Evolutionary conservation across 352 stramenopile genomes (phyloP).

Genomic region (Pythium dissimile): DNA sequence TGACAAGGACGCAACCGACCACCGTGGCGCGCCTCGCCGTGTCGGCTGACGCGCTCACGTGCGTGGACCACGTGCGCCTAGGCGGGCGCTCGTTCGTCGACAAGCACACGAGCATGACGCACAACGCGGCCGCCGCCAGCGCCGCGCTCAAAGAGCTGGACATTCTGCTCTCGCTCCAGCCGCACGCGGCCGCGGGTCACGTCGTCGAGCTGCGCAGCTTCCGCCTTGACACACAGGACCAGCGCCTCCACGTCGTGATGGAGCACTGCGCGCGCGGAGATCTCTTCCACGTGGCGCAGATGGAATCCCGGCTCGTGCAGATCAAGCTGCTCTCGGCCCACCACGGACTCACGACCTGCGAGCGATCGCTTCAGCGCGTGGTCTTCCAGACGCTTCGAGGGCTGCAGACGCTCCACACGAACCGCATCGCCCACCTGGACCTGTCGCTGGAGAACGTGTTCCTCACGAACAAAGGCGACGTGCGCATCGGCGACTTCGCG

Average conservation of each 20-base stretch:
- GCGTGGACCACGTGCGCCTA: constrained; percentile 46
- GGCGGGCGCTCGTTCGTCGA: constrained; percentile 31
- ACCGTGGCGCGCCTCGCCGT: constrained; percentile 10
- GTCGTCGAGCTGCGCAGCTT: constrained; percentile 52
- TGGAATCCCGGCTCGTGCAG: constrained; percentile 43
- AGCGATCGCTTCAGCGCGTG: constrained; percentile 35
- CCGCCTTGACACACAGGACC: constrained; percentile 29
- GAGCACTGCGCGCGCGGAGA: constrained; percentile 68
- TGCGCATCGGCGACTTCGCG: constrained; percentile 90
- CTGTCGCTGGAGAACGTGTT: constrained; percentile 95
- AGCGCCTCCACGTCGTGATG: constrained; percentile 58
- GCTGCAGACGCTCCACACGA: constrained; percentile 81
- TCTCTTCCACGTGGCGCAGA: constrained; percentile 46
- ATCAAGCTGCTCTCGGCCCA: constrained; percentile 27
- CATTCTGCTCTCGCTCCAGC: constrained; percentile 46
- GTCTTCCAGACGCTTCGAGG: constrained; percentile 80
- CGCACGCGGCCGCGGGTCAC: constrained; percentile 13
- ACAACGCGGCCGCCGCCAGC: constrained; percentile 19
- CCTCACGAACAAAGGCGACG: constrained; percentile 75
- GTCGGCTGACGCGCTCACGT: constrained; percentile 17
- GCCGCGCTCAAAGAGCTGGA: constrained; percentile 66
- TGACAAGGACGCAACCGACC: background rate
- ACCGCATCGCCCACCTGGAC: constrained; percentile 90
- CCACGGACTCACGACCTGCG: constrained; percentile 32
- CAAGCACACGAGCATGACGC: constrained; percentile 57